Conservation (phyloP, 1,284 basidiomycete species). For the Ceratobasidium sp. region DNA sequence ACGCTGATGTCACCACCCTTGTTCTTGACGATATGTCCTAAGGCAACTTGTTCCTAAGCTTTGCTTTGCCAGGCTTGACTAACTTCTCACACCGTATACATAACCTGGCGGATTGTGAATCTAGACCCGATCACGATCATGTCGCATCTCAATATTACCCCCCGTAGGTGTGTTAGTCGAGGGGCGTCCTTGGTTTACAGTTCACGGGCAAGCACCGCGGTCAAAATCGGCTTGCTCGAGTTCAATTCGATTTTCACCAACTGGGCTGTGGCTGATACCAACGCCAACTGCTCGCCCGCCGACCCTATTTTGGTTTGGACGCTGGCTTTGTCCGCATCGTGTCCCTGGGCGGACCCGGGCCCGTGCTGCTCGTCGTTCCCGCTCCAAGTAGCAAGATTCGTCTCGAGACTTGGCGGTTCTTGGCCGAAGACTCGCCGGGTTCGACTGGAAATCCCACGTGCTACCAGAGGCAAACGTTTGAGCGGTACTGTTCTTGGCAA, state of each 20-base stretch:
- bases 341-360: conserved; percentile 65
- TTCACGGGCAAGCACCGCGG: conserved; percentile 62
- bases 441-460: conserved; percentile 55
- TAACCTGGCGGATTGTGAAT: too few relatives aligned
- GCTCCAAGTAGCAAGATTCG: conserved; percentile 59
- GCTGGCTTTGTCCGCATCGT: conserved; percentile 66
- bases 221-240: conserved; percentile 67
- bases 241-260: conserved; percentile 72
- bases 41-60: too few relatives aligned
- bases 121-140: too few relatives aligned
- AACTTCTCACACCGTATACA: too few relatives aligned
- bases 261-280: conserved; percentile 64
- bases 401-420: conserved; percentile 69
- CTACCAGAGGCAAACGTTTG: conserved; percentile 71
- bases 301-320: conserved; percentile 70
- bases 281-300: conserved; percentile 65
- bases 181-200: conserved; percentile 60
- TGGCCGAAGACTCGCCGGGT: conserved; percentile 62
- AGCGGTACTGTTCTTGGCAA: conserved; percentile 69
- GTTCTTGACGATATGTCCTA: too few relatives aligned
- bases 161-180: conserved; percentile 59
- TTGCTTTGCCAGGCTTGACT: too few relatives aligned
- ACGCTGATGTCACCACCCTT: too few relatives aligned
- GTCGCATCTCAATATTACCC: conserved; percentile 63
- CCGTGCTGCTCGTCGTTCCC: conserved; percentile 64